Conservation (phyloP, 164 flowering plant genomes). For the Warburgia ugandensis region DNA sequence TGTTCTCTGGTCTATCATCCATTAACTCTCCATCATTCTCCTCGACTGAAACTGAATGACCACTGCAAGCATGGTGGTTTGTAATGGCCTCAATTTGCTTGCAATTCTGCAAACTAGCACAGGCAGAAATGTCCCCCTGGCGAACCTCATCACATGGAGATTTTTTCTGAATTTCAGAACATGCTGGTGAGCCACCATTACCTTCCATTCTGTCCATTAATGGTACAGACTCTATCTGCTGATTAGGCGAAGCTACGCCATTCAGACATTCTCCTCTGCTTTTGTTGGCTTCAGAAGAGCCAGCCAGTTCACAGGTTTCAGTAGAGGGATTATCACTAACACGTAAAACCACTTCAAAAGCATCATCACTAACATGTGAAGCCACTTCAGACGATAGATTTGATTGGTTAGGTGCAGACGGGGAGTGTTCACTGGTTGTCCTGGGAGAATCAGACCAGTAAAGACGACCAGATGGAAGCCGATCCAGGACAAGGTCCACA, state of each 20-base stretch:
- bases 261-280: slow-evolving; percentile 12
- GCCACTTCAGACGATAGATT: slow-evolving; percentile 20
- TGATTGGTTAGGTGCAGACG: slow-evolving; percentile 27
- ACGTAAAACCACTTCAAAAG: slow-evolving; percentile 1
- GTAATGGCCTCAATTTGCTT: neutral
- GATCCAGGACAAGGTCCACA: slow-evolving; percentile 40
- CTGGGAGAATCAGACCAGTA: slow-evolving; percentile 77
- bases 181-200: neutral
- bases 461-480: slow-evolving; percentile 66
- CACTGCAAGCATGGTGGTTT: neutral
- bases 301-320: slow-evolving; percentile 13
- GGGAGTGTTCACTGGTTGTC: slow-evolving; percentile 37
- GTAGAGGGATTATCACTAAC: slow-evolving; percentile 7
- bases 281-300: slow-evolving; percentile 9
- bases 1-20: slow-evolving; percentile 21
- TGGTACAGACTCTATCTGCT: slow-evolving; percentile 8
- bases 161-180: slow-evolving; percentile 4
- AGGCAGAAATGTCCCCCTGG: neutral
- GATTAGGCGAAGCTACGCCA: slow-evolving; percentile 8
- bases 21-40: slow-evolving; percentile 1
- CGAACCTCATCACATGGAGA: slow-evolving; percentile 1
- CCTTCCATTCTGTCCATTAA: neutral
- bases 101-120: neutral
- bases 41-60: slow-evolving; percentile 1
- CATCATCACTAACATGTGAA: slow-evolving; percentile 3